These are phyloP conservation scores for Floccularia luteovirens DNA, from an alignment of 768 basidiomycete genomes.

Conservation along the genomic window DNA sequence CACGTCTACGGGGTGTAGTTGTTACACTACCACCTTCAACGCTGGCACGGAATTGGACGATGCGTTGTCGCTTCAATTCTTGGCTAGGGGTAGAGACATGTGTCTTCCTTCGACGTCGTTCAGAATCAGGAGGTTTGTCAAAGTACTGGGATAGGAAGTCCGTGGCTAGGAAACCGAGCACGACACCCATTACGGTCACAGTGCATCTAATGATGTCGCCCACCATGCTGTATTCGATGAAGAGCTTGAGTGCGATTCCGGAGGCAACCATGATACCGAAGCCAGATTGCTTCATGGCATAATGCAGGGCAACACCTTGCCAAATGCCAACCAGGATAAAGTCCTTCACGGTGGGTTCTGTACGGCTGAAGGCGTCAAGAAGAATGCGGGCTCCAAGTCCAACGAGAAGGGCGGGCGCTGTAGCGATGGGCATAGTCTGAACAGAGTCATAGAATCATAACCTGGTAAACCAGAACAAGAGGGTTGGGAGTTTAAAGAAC, in stretches of 20 bases:
- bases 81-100: slow-evolving; percentile 9
- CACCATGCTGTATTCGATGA: slow-evolving; percentile 49
- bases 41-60: slow-evolving; percentile 37
- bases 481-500: no score
- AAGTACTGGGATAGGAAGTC: slow-evolving; percentile 64
- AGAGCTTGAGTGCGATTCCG: slow-evolving; percentile 52
- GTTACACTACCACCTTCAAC: slow-evolving; percentile 29
- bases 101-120: slow-evolving; percentile 23
- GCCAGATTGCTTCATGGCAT: slow-evolving; percentile 46
- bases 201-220: slow-evolving; percentile 49
- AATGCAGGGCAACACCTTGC: slow-evolving; percentile 72
- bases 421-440: slow-evolving; percentile 33
- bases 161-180: slow-evolving; percentile 61
- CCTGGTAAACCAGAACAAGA: no score
- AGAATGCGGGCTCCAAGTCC: slow-evolving; percentile 70
- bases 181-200: slow-evolving; percentile 58
- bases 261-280: slow-evolving; percentile 50
- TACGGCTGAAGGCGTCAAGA: slow-evolving; percentile 48
- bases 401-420: slow-evolving; percentile 62
- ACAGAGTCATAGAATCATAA: slow-evolving; percentile 13
- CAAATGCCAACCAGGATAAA: slow-evolving; percentile 63
- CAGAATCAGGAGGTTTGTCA: slow-evolving; percentile 35
- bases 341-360: slow-evolving; percentile 43
- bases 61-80: slow-evolving; percentile 25
- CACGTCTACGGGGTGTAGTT: slow-evolving; percentile 16